Conservation (phyloP, 129 eudicot species). For the Pseudognaphalium luteoalbum region DNA sequence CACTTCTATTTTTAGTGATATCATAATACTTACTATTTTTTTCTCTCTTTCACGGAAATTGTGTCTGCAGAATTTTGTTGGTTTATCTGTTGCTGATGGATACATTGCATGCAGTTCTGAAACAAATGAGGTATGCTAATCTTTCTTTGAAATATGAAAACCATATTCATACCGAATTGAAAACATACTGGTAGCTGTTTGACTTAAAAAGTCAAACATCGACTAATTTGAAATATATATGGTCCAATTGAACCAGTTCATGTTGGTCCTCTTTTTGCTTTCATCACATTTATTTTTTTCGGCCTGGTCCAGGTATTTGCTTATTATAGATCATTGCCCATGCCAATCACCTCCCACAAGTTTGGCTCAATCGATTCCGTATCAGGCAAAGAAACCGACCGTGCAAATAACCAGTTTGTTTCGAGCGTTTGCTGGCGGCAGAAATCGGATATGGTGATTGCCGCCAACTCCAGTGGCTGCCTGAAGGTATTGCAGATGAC, state of each 20-base stretch:
- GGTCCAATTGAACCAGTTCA: background rate
- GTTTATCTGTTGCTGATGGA: conserved; percentile 55
- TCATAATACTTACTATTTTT: background rate
- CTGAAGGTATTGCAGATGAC: conserved; percentile 63
- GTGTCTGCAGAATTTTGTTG: conserved; percentile 47
- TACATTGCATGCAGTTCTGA: conserved; percentile 56
- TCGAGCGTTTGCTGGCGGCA: conserved; percentile 95
- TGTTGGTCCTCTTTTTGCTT: background rate
- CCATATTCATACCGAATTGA: background rate
- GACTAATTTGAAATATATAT: background rate
- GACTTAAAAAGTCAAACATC: background rate
- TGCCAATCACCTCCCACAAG: conserved; percentile 89
- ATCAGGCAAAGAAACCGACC: conserved; percentile 79
- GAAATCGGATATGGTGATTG: conserved; percentile 72
- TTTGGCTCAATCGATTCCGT: conserved; percentile 79
- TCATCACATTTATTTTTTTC: background rate
- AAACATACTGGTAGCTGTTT: conserved; percentile 13
- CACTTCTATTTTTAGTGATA: background rate
- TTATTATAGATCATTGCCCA: conserved; percentile 73
- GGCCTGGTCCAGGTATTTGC: conserved; percentile 60
- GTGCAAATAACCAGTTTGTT: conserved; percentile 77
- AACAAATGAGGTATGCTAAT: conserved; percentile 40
- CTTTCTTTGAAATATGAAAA: background rate
- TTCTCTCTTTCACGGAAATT: conserved; percentile 4
- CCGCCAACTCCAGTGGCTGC: conserved; percentile 89